Percentiles rank a stretch among this genome's conserved stretches.
phyloP scores from a whole-genome alignment of 805 yeast species.

The Lipomyces starkeyi region DNA sequence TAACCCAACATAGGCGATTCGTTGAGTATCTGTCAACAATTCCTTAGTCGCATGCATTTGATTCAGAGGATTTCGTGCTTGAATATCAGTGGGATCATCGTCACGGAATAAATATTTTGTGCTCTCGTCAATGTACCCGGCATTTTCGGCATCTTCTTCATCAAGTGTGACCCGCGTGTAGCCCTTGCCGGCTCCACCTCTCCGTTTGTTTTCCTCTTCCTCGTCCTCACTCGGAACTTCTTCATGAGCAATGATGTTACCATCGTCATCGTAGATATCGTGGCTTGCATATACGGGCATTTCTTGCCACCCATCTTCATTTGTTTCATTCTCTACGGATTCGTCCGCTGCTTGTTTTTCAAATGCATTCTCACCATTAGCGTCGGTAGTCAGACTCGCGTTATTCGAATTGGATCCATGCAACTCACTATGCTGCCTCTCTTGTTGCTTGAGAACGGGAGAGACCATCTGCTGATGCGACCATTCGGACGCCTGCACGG shows the following conservation, averaged over 20 bases:
- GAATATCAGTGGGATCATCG: constrained; percentile 45
- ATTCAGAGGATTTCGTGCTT: constrained; percentile 55
- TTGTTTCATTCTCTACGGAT: constrained; percentile 32
- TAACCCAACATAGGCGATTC: constrained; percentile 89
- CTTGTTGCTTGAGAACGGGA: constrained; percentile 16
- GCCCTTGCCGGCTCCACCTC: constrained; percentile 62
- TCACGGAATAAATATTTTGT: constrained; percentile 61
- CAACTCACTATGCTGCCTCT: not conserved
- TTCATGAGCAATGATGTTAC: constrained; percentile 45
- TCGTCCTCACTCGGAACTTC: constrained; percentile 37
- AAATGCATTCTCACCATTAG: not conserved
- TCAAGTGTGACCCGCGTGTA: constrained; percentile 90
- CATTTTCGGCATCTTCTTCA: constrained; percentile 79
- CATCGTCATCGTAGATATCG: constrained; percentile 81
- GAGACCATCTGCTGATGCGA: constrained; percentile 35
- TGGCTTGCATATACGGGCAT: constrained; percentile 82
- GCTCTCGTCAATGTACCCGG: constrained; percentile 56
- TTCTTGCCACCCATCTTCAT: constrained; percentile 71
- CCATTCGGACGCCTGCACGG: constrained; percentile 28
- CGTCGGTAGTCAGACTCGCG: not conserved
- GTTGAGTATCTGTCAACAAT: constrained; percentile 80
- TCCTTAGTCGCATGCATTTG: constrained; percentile 81
- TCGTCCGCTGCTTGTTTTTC: not conserved
- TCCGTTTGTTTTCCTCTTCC: constrained; percentile 40
- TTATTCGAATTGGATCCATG: constrained; percentile 1